Percentiles rank a stretch among this genome's conserved stretches.
These are phyloP conservation scores for Alternaria angustiovoidea DNA, from an alignment of 2,329 filamentous ascomycete species.

Conservation along the genomic window DNA sequence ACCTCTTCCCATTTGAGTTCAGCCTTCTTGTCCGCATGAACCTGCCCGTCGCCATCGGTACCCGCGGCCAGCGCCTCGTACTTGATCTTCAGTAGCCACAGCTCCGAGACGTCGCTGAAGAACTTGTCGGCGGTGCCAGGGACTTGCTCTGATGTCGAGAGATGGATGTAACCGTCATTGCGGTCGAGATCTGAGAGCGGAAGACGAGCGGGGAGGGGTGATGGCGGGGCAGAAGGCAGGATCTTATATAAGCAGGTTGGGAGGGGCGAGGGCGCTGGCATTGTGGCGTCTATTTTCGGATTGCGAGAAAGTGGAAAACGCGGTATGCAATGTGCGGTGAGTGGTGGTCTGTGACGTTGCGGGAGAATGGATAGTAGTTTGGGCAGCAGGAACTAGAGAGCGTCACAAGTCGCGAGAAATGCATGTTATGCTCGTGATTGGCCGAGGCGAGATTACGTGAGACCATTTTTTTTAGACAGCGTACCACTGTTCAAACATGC, in stretches of 20 bases:
- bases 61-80: conserved; percentile 53
- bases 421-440: conserved; percentile 18
- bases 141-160: conserved; percentile 64
- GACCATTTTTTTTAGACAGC: conserved; percentile 7
- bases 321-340: conserved; percentile 1
- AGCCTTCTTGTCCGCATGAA: conserved; percentile 31
- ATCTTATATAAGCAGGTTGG: conserved; percentile 66
- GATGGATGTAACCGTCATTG: conserved; percentile 68
- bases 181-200: conserved; percentile 67
- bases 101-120: conserved; percentile 42
- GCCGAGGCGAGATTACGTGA: conserved; percentile 22
- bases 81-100: conserved; percentile 65
- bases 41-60: conserved; percentile 37
- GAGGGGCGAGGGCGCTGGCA: conserved; percentile 44
- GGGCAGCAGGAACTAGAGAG: conserved; percentile 3
- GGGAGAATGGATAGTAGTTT: not conserved
- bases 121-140: conserved; percentile 46
- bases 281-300: conserved; percentile 17
- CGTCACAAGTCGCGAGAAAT: conserved; percentile 4
- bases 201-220: conserved; percentile 62
- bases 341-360: not conserved
- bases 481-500: conserved; percentile 10
- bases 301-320: not conserved
- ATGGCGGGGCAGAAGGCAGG: conserved; percentile 60
- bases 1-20: conserved; percentile 64